Conservation (phyloP, 2,329 filamentous ascomycete species). For the Chaetomium sp. region DNA sequence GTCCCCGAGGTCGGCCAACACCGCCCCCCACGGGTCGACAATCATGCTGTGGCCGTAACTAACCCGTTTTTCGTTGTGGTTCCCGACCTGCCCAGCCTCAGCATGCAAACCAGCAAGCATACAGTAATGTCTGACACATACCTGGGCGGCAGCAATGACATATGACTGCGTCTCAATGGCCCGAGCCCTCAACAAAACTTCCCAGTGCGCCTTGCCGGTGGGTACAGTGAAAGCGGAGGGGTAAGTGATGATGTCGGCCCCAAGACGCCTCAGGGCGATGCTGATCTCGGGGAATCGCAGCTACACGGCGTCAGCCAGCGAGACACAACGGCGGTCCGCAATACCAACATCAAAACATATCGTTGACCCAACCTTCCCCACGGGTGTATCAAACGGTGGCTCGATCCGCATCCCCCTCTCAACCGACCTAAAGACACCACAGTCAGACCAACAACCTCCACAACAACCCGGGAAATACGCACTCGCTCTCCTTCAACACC, state of each 20-base stretch:
- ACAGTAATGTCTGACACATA: slow-evolving; percentile 17
- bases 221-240: slow-evolving; percentile 88
- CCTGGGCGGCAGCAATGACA: slow-evolving; percentile 81
- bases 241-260: slow-evolving; percentile 78
- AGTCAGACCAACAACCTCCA: background rate
- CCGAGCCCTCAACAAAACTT: slow-evolving; percentile 72
- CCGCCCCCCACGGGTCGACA: slow-evolving; percentile 81
- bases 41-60: slow-evolving; percentile 89
- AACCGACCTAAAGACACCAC: slow-evolving; percentile 51
- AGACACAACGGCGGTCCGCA: background rate
- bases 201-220: slow-evolving; percentile 86
- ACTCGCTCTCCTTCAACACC: slow-evolving; percentile 36
- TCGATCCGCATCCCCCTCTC: slow-evolving; percentile 67
- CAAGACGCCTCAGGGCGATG: slow-evolving; percentile 38
- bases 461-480: background rate
- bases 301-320: slow-evolving; percentile 10
- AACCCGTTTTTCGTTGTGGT: slow-evolving; percentile 67
- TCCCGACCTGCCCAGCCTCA: slow-evolving; percentile 18
- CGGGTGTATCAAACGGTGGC: slow-evolving; percentile 68
- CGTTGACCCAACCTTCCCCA: slow-evolving; percentile 75
- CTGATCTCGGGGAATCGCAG: slow-evolving; percentile 35
- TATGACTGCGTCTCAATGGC: slow-evolving; percentile 90
- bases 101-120: background rate
- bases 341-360: slow-evolving; percentile 93
- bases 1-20: slow-evolving; percentile 64